phyloP scores from a whole-genome alignment of 2,329 filamentous ascomycete genomes.

The Cladophialophora immunda region DNA sequence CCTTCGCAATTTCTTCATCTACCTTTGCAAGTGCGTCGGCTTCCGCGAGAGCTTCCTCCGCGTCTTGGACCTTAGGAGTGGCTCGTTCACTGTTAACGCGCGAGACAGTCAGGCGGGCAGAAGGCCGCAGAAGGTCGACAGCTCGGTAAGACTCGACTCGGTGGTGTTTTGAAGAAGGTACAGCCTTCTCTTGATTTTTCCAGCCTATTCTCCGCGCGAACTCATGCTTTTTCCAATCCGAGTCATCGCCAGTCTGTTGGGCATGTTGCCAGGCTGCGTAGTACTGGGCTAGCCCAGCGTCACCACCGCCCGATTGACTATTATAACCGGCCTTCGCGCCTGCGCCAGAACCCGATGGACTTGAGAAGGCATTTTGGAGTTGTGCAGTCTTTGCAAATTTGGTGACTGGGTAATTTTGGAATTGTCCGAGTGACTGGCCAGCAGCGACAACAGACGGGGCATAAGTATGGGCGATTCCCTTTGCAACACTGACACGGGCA shows the following conservation, averaged over 20 bases:
- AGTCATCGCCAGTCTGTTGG: conserved; percentile 72
- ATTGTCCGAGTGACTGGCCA: conserved; percentile 75
- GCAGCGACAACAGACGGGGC: conserved; percentile 97
- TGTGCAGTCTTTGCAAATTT: conserved; percentile 67
- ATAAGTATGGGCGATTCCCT: conserved; percentile 97
- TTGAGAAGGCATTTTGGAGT: conserved; percentile 80
- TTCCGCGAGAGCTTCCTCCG: conserved; percentile 57
- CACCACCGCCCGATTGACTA: conserved; percentile 53
- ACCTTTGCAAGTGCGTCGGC: conserved; percentile 74
- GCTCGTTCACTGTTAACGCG: conserved; percentile 63
- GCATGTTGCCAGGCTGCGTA: conserved; percentile 88
- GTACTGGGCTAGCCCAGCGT: conserved; percentile 84
- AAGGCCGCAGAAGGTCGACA: conserved; percentile 36
- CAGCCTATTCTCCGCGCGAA: conserved; percentile 89
- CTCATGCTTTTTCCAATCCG: conserved; percentile 92
- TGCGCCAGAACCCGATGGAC: conserved; percentile 59
- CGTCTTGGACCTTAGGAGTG: conserved; percentile 69
- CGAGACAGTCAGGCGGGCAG: conserved; percentile 46
- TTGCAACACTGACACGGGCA: conserved; percentile 96
- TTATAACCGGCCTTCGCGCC: conserved; percentile 67
- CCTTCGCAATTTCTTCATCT: conserved; percentile 82
- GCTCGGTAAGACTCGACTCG: conserved; percentile 39
- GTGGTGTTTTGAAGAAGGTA: conserved; percentile 44
- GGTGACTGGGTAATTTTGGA: conserved; percentile 59
- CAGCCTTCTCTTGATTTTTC: conserved; percentile 66